Evolutionary conservation across 345 rosid species (phyloP).

Genomic region (Tarenaya hassleriana): DNA sequence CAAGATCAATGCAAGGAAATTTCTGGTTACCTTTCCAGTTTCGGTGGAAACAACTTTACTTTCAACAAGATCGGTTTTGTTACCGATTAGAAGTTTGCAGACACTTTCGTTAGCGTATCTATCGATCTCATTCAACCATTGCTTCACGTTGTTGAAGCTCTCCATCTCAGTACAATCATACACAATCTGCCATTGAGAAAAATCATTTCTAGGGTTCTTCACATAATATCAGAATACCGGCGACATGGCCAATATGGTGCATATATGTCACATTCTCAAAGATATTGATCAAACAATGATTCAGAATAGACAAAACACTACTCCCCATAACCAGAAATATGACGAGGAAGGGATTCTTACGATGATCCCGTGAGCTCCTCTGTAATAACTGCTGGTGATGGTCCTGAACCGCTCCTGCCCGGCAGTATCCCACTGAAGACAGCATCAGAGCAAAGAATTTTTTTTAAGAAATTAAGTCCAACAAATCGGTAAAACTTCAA

Average conservation of each 20-base stretch:
- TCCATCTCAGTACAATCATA: constrained; percentile 84
- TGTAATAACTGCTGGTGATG: constrained; percentile 87
- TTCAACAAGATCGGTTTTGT: constrained; percentile 74
- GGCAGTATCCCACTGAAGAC: constrained; percentile 81
- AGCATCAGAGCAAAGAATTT: constrained; percentile 10
- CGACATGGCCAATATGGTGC: no score
- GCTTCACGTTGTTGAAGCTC: constrained; percentile 89
- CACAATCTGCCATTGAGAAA: constrained; percentile 51
- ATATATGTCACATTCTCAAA: neutral
- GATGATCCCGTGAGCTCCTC: constrained; percentile 91
- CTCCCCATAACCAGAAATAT: no score
- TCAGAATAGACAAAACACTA: no score
- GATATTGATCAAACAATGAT: neutral
- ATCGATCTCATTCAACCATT: constrained; percentile 81
- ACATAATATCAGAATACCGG: no score
- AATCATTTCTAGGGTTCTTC: constrained; percentile 1
- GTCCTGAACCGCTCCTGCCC: constrained; percentile 92
- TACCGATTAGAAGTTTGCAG: constrained; percentile 80
- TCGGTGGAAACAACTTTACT: constrained; percentile 77
- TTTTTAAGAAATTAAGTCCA: neutral
- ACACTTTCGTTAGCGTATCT: constrained; percentile 88
- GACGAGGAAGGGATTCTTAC: constrained; percentile 31
- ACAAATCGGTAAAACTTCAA: neutral
- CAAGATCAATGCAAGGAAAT: no score
- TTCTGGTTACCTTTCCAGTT: constrained; percentile 57